phyloP scores from a whole-genome alignment of 441 rosid species.

The Pelargonium cotyledonis region DNA sequence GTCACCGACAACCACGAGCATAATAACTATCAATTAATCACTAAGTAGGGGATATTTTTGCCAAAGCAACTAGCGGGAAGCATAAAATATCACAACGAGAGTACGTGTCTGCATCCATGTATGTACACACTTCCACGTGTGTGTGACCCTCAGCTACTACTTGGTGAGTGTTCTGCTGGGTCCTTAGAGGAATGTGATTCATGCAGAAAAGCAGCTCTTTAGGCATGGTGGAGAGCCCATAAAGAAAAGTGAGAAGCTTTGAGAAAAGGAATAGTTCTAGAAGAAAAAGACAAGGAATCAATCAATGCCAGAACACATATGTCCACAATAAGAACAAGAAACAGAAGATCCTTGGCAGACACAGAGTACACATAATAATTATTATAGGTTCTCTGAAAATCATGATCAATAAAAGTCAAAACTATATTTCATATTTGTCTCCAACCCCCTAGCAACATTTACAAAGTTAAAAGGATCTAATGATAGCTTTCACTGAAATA shows the following conservation, averaged over 20 bases:
- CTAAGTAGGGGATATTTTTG: neutral
- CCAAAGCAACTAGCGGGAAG: constrained; percentile 1
- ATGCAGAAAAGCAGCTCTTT: constrained; percentile 23
- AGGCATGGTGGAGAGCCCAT: constrained; percentile 44
- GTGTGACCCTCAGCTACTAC: constrained; percentile 12
- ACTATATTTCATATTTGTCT: neutral
- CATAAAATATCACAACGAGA: constrained; percentile 3
- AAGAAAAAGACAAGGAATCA: constrained; percentile 21
- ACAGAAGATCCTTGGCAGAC: neutral
- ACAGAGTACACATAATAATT: neutral
- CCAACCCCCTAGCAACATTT: constrained; percentile 1
- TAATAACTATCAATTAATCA: neutral
- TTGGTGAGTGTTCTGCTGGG: constrained; percentile 41
- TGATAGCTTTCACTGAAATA: constrained; percentile 15
- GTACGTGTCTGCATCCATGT: constrained; percentile 17
- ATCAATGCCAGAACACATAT: constrained; percentile 15
- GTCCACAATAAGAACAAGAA: constrained; percentile 7
- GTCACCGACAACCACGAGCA: neutral
- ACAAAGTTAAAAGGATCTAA: neutral
- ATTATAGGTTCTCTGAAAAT: neutral
- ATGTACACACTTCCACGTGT: constrained; percentile 20
- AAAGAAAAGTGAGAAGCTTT: constrained; percentile 27
- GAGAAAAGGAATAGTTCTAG: constrained; percentile 28
- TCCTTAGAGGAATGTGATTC: constrained; percentile 40
- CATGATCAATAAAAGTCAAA: constrained; percentile 7